A percentile compares a stretch with the other conserved stretches of the same genome.
These are phyloP conservation scores for Trichophyton mentagrophytes DNA, from an alignment of 2,329 filamentous ascomycete genomes.

Conservation along the genomic window DNA sequence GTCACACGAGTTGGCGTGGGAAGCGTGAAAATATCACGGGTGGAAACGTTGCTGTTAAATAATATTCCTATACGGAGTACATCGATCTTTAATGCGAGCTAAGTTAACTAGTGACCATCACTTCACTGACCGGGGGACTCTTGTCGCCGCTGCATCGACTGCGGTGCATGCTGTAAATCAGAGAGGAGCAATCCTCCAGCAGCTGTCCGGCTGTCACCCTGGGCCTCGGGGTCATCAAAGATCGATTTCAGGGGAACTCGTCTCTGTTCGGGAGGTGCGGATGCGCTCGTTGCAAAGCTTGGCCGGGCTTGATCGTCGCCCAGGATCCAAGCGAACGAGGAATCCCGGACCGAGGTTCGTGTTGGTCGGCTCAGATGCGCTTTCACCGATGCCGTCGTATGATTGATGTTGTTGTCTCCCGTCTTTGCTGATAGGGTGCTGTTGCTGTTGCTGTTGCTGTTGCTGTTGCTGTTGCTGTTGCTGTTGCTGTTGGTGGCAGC, in stretches of 20 bases:
- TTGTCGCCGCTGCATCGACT: not conserved
- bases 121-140: not conserved
- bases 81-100: not conserved
- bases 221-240: conserved; percentile 10
- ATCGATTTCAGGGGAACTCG: conserved; percentile 21
- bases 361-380: conserved; percentile 18
- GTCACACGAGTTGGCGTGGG: not conserved
- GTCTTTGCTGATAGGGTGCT: not conserved
- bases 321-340: conserved; percentile 41
- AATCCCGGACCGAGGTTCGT: conserved; percentile 33
- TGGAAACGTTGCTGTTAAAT: not conserved
- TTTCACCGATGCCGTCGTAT: conserved; percentile 7
- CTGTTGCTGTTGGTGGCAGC: too few species aligned
- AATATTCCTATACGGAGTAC: not conserved
- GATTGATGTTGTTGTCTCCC: conserved; percentile 2
- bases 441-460: too few species aligned
- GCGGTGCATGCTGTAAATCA: conserved; percentile 2
- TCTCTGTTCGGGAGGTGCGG: conserved; percentile 33
- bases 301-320: conserved; percentile 33
- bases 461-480: not conserved
- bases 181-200: not conserved
- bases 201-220: not conserved
- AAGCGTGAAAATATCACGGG: not conserved
- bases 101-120: not conserved
- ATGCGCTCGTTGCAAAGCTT: conserved; percentile 34